Evolutionary conservation across 129 eudicot species (phyloP), one percentile per base, ranked within the genome.

Genomic region (Heracleum sosnowskyi): DNA sequence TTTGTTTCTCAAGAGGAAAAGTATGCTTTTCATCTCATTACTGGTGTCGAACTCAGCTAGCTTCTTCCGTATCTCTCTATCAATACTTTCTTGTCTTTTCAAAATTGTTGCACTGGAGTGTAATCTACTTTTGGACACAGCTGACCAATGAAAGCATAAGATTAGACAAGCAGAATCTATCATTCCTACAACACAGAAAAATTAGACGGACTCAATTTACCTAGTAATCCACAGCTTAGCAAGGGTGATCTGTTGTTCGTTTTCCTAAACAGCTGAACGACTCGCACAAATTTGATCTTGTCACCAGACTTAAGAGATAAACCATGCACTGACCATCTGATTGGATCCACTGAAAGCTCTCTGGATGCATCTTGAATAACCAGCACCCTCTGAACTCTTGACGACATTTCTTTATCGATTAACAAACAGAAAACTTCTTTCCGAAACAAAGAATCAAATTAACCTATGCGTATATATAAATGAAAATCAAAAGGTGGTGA

Each of bases 31-130:
- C 55, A 82, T 80, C 74, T 82, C 73, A 4, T 68, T 33, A 72
- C 72, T 82, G 35, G 28, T 77, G 26, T 75, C 69, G 16, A 45
- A 81, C 78, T 83, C 84, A 0, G 76, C 82, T 18, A 75, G 29
- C 70, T 78, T 80, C 80, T 81, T 46, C 29, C 77, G 12, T 40
- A 75, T 73, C 35, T 87, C 80, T 42, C 20, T 42, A 57, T 79
- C 33, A 33, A 87, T 79, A 29, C 45, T 73, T 68, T 81, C 82
- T 51, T 81, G 82, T 75, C 57, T 78, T 79, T 74, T 84, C 42
- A 49, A 74, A 7, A 81, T 76, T 15, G 90, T 87, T 11, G 44
- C 71, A 47, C 90, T 86, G 15, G 87, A 66, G 55, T 87, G 84
- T 77, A 81, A 28, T 75, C 70, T 81, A 72, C 69, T 81, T 40